Evolutionary conservation across 169 alveolate species (phyloP).

Genomic region (Plasmodium vivax): DNA sequence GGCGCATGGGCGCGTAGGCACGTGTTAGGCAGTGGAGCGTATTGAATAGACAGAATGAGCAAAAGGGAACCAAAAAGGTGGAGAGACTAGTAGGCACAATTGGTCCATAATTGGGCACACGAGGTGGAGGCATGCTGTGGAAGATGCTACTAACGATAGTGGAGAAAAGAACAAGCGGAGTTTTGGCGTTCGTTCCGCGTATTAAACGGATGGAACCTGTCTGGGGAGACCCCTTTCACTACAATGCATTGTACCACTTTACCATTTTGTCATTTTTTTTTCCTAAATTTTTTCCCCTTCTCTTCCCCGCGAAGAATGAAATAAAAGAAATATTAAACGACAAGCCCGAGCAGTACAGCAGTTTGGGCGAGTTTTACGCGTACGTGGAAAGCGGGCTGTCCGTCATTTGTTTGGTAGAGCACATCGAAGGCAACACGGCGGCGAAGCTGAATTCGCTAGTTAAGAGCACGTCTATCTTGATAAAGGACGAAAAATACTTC

Average conservation of each 20-base stretch:
- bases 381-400: slow-evolving; percentile 72
- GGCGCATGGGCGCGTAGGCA: neutral
- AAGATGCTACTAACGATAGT: neutral
- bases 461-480: slow-evolving; percentile 44
- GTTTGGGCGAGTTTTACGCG: slow-evolving; percentile 47
- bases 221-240: neutral
- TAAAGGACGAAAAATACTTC: slow-evolving; percentile 57
- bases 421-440: slow-evolving; percentile 28
- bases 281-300: neutral
- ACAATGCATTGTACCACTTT: neutral
- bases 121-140: neutral
- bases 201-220: neutral
- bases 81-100: neutral
- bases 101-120: neutral
- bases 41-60: neutral
- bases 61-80: neutral
- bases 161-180: neutral
- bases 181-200: neutral
- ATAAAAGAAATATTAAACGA: slow-evolving; percentile 38
- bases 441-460: slow-evolving; percentile 21
- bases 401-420: slow-evolving; percentile 35
- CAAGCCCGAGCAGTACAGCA: slow-evolving; percentile 52
- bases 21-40: neutral
- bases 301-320: slow-evolving; percentile 14
- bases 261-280: neutral